Evolutionary conservation across 1,139 yeast species (phyloP).

Genomic region (Kodamaea alishanica): DNA sequence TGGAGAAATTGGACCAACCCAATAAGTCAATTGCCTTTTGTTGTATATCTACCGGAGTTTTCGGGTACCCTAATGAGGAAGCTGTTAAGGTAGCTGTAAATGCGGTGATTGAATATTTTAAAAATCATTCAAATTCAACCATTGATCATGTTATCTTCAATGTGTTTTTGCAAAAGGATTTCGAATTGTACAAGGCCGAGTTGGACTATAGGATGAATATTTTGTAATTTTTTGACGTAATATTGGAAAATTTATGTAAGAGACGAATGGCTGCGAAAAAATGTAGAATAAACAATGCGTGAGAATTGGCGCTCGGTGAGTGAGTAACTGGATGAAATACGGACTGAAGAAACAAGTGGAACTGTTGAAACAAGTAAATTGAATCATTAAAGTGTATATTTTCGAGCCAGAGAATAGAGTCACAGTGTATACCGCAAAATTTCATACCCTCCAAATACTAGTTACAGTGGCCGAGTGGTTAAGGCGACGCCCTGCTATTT

Average conservation of each 20-base stretch:
- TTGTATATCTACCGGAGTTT: slow-evolving; percentile 6
- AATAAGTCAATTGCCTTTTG: slow-evolving; percentile 4
- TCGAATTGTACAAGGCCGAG: background rate
- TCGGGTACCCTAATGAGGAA: slow-evolving; percentile 4
- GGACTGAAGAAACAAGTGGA: no score
- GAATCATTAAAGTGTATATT: no score
- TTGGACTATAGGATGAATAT: no score
- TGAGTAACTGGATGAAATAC: no score
- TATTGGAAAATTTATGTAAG: no score
- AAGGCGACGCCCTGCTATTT: slow-evolving; percentile 26
- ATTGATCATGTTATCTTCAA: slow-evolving; percentile 5
- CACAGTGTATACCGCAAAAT: no score
- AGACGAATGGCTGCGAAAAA: no score
- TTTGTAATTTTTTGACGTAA: no score
- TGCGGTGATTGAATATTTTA: slow-evolving; percentile 3
- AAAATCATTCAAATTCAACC: background rate
- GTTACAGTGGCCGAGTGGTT: slow-evolving; percentile 27
- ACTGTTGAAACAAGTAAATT: no score
- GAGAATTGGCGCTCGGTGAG: no score
- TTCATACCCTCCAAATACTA: background rate
- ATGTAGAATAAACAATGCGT: no score
- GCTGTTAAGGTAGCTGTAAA: slow-evolving; percentile 2
- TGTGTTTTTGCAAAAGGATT: slow-evolving; percentile 2
- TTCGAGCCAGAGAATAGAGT: no score
- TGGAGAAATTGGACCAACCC: background rate